These are phyloP conservation scores for Amanita polypyramis DNA, from an alignment of 768 basidiomycete species.

Conservation along the genomic window DNA sequence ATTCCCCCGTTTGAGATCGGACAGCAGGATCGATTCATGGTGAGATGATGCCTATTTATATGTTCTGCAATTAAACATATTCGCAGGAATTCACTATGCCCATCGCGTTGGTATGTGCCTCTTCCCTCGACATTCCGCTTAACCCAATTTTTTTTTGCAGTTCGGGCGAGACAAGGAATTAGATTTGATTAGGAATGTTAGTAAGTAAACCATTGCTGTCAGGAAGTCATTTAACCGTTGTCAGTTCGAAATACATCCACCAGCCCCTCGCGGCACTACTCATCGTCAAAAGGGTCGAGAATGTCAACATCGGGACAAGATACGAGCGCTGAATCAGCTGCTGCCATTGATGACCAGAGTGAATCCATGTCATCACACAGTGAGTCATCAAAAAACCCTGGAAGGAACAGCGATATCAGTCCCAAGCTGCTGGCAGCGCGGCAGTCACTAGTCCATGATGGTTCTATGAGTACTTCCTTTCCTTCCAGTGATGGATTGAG, in stretches of 20 bases:
- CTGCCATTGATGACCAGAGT: conserved; percentile 25
- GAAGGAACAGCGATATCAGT: conserved; percentile 13
- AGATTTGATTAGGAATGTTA: conserved; percentile 56
- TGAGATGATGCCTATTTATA: conserved; percentile 18
- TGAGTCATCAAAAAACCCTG: conserved; percentile 21
- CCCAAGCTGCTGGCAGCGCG: conserved; percentile 13
- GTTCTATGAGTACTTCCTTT: conserved; percentile 23
- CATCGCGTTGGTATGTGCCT: conserved; percentile 39
- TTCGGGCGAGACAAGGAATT: conserved; percentile 68
- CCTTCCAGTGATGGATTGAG: conserved; percentile 33
- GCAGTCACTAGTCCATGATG: conserved; percentile 15
- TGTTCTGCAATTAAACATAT: background rate
- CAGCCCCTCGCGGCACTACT: conserved; percentile 47
- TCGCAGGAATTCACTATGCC: conserved; percentile 62
- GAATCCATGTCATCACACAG: conserved; percentile 36
- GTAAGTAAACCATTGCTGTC: conserved; percentile 23
- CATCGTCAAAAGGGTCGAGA: conserved; percentile 31
- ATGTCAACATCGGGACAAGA: conserved; percentile 25
- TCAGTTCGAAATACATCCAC: conserved; percentile 40
- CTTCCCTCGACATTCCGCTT: background rate
- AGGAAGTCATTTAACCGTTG: background rate
- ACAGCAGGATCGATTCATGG: conserved; percentile 52
- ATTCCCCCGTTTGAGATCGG: conserved; percentile 64
- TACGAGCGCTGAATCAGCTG: conserved; percentile 16
- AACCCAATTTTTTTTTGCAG: conserved; percentile 18